Evolutionary conservation across 495 filamentous ascomycete genomes (phyloP).

Genomic region (Neurospora cerealis): DNA sequence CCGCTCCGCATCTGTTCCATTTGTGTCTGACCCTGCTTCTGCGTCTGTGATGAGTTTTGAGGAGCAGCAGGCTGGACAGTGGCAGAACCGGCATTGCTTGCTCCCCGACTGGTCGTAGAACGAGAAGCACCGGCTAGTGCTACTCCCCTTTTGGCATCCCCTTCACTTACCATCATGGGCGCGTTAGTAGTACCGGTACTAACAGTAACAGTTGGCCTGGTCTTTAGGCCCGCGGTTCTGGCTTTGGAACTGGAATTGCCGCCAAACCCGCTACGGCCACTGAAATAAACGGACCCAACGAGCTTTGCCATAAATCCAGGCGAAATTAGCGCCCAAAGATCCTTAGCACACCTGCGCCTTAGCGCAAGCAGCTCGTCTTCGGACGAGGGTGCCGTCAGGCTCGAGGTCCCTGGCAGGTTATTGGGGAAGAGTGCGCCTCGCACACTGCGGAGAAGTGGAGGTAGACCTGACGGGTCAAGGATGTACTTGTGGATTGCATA

Average conservation of each 20-base stretch:
- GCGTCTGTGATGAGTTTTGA: background rate
- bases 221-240: background rate
- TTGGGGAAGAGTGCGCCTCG: constrained; percentile 71
- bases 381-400: constrained; percentile 35
- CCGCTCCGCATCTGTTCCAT: background rate
- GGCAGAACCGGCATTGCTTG: background rate
- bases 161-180: background rate
- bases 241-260: background rate
- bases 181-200: background rate
- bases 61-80: background rate
- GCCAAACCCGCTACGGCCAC: constrained; percentile 7
- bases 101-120: background rate
- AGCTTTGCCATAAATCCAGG: constrained; percentile 3
- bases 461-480: constrained; percentile 56
- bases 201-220: background rate
- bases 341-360: constrained; percentile 42
- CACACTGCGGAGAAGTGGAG: constrained; percentile 60
- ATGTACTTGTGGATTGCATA: constrained; percentile 56
- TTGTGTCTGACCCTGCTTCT: background rate
- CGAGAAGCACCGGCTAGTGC: background rate
- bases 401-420: constrained; percentile 48
- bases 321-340: constrained; percentile 43
- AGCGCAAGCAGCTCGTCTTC: constrained; percentile 37
- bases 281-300: constrained; percentile 44
- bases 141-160: background rate